These are phyloP conservation scores for Cyberlindnera mrakii DNA, from an alignment of 805 yeast genomes.

Conservation along the genomic window DNA sequence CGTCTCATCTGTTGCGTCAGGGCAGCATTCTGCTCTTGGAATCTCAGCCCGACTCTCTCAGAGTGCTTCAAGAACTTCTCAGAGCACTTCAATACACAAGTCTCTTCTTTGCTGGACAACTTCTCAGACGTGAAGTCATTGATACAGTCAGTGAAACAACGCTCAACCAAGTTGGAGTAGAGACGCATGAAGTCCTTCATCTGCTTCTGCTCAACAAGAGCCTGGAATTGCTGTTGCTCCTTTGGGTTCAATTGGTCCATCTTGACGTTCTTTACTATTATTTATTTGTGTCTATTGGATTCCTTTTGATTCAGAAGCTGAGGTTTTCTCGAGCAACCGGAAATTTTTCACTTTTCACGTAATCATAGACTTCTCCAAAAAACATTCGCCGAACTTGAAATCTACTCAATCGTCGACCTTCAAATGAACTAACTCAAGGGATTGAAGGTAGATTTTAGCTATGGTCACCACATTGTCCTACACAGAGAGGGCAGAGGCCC, in stretches of 20 bases:
- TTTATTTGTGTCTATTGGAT: background rate
- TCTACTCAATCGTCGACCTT: too few relatives aligned
- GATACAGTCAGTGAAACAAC: constrained; percentile 97
- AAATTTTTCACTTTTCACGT: background rate
- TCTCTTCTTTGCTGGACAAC: constrained; percentile 76
- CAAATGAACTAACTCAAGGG: too few relatives aligned
- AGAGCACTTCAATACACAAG: constrained; percentile 86
- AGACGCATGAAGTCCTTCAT: constrained; percentile 98
- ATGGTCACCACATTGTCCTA: constrained; percentile 38
- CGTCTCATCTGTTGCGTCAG: constrained; percentile 64
- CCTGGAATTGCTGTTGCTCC: constrained; percentile 96
- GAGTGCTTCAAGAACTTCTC: constrained; percentile 97
- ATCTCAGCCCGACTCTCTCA: constrained; percentile 97
- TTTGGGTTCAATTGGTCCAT: constrained; percentile 95
- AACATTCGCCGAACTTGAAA: too few relatives aligned
- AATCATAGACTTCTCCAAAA: too few relatives aligned
- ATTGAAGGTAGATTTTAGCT: too few relatives aligned
- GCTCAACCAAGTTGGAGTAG: constrained; percentile 90
- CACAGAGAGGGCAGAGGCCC: constrained; percentile 61
- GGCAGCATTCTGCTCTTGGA: constrained; percentile 93
- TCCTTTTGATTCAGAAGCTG: background rate
- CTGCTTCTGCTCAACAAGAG: constrained; percentile 92
- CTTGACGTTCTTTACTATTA: constrained; percentile 14
- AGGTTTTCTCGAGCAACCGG: background rate
- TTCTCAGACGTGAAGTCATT: constrained; percentile 94